Evolutionary conservation across 129 eudicot genomes (phyloP).

Genomic region (Saussurea involucrata): DNA sequence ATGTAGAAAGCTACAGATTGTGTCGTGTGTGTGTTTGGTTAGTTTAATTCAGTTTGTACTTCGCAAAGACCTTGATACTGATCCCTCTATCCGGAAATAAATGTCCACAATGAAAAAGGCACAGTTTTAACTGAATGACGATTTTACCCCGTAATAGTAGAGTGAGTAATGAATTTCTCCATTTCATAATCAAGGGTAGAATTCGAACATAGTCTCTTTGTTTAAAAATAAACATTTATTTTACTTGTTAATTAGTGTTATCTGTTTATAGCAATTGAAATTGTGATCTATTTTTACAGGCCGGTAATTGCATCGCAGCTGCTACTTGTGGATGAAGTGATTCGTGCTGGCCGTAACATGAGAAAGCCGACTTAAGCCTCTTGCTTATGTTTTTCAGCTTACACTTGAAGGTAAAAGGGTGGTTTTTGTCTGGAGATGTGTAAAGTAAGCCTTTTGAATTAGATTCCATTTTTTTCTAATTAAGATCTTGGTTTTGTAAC

Average conservation of each 20-base stretch:
- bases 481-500: not conserved
- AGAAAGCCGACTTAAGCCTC: conserved; percentile 55
- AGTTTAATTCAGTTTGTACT: not conserved
- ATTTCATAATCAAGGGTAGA: not conserved
- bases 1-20: not conserved
- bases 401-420: conserved; percentile 4
- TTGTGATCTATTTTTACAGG: conserved; percentile 31
- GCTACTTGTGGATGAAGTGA: conserved; percentile 91
- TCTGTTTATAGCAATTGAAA: not conserved
- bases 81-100: not conserved
- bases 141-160: not conserved
- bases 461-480: not conserved
- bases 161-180: not conserved
- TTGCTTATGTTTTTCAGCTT: conserved; percentile 4
- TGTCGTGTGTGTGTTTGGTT: not conserved
- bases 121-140: too few relatives aligned
- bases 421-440: not conserved
- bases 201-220: not conserved
- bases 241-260: not conserved
- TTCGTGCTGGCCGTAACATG: conserved; percentile 97
- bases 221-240: not conserved
- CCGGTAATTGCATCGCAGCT: conserved; percentile 85
- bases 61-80: not conserved
- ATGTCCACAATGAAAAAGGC: too few relatives aligned
- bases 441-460: not conserved